Conservation (phyloP, 2,329 filamentous ascomycete genomes). For the Neoarthrinium moseri region DNA sequence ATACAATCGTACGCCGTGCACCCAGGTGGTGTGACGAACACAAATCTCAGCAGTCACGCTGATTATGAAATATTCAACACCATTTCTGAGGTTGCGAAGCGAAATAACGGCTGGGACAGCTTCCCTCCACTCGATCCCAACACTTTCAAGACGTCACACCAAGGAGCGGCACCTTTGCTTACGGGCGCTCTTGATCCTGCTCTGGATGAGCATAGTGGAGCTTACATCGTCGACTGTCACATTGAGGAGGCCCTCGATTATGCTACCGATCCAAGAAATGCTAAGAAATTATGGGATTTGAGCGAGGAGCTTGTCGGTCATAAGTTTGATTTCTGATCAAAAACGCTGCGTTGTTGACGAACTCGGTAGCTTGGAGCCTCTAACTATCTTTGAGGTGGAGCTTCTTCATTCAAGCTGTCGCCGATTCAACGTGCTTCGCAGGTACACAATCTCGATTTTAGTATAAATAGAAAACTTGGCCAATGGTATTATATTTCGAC, state of each 20-base stretch:
- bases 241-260: conserved; percentile 26
- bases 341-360: background rate
- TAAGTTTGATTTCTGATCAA: conserved; percentile 3
- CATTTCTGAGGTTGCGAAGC: background rate
- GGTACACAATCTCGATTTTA: no score
- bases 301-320: conserved; percentile 38
- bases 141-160: conserved; percentile 5
- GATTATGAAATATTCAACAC: background rate
- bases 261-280: conserved; percentile 29
- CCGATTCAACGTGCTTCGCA: no score
- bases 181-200: conserved; percentile 16
- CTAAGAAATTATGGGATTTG: conserved; percentile 39
- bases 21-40: conserved; percentile 12
- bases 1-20: background rate
- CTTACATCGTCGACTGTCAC: conserved; percentile 26
- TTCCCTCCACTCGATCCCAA: background rate
- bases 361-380: background rate
- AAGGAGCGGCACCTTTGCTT: conserved; percentile 11
- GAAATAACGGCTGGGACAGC: conserved; percentile 3
- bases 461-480: no score
- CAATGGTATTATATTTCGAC: no score
- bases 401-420: no score
- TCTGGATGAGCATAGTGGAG: conserved; percentile 2
- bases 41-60: conserved; percentile 2
- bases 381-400: background rate